Conservation (phyloP, 2,329 filamentous ascomycete species). For the Paecilomyces fulvus region DNA sequence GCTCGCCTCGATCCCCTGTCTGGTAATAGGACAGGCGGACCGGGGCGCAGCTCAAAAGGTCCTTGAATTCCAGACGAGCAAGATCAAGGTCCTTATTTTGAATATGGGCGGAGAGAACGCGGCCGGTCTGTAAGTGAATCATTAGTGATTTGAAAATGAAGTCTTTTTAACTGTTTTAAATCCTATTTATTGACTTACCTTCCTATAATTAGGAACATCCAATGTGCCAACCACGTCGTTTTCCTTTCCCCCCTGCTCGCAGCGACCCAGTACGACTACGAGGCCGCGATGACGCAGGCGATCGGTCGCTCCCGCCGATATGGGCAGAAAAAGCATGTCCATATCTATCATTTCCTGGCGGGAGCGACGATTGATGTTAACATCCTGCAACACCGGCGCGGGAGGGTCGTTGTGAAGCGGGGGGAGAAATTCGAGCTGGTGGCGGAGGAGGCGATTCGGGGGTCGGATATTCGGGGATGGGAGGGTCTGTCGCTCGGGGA, state of each 20-base stretch:
- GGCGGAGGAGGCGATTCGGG: conserved; percentile 11
- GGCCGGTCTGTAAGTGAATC: conserved; percentile 47
- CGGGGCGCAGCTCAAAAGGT: conserved; percentile 26
- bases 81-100: conserved; percentile 47
- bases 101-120: conserved; percentile 50
- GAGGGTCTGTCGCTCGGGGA: conserved; percentile 19
- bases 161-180: conserved; percentile 1
- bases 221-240: conserved; percentile 56
- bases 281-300: conserved; percentile 53
- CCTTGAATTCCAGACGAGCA: conserved; percentile 29
- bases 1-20: conserved; percentile 20
- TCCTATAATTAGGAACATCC: conserved; percentile 45
- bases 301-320: conserved; percentile 53
- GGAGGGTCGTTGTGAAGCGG: conserved; percentile 20
- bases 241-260: conserved; percentile 51
- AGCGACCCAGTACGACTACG: conserved; percentile 45
- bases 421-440: conserved; percentile 14
- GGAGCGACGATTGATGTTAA: conserved; percentile 39
- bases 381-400: conserved; percentile 30
- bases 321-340: conserved; percentile 49
- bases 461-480: conserved; percentile 14
- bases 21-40: conserved; percentile 28
- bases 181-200: conserved; percentile 6
- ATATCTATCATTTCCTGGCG: conserved; percentile 46
- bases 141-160: not conserved